Percentiles rank a stretch among this genome's conserved stretches.
phyloP scores from a whole-genome alignment of 202 grass and related monocot species.

The Bolboschoenoplectus hybrid region DNA sequence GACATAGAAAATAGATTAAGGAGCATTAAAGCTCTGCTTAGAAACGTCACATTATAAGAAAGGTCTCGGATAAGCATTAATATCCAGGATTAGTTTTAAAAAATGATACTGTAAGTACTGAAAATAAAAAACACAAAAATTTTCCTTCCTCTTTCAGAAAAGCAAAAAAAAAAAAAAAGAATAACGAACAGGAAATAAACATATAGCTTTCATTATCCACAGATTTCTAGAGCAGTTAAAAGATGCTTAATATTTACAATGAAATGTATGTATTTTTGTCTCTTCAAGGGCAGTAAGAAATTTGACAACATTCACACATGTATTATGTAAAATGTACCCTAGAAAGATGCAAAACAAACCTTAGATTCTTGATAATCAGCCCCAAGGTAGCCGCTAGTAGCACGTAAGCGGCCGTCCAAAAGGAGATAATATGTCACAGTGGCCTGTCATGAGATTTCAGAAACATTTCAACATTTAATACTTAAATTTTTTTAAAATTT shows the following conservation, averaged over 20 bases:
- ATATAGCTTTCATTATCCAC: constrained; percentile 27
- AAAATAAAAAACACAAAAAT: not conserved
- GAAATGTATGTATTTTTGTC: constrained; percentile 29
- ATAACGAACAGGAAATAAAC: not conserved
- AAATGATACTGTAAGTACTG: not conserved
- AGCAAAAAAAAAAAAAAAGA: not conserved
- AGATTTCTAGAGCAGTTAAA: constrained; percentile 8
- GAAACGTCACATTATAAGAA: not conserved
- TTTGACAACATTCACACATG: constrained; percentile 14
- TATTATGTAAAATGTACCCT: not conserved
- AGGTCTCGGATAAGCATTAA: not conserved
- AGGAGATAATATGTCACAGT: constrained; percentile 96
- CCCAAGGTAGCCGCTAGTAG: constrained; percentile 74
- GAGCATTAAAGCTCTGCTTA: not conserved
- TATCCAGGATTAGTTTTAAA: not conserved
- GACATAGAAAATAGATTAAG: not conserved
- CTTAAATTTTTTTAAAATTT: constrained; percentile 25
- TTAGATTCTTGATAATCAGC: constrained; percentile 77
- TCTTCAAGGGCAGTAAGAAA: constrained; percentile 32
- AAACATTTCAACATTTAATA: constrained; percentile 37
- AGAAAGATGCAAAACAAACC: constrained; percentile 50
- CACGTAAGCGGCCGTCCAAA: constrained; percentile 85
- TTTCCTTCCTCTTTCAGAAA: not conserved
- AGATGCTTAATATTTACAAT: constrained; percentile 30
- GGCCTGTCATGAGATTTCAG: constrained; percentile 51